phyloP scores from a whole-genome alignment of 2,329 filamentous ascomycete genomes.

The Pyrenophora teres region DNA sequence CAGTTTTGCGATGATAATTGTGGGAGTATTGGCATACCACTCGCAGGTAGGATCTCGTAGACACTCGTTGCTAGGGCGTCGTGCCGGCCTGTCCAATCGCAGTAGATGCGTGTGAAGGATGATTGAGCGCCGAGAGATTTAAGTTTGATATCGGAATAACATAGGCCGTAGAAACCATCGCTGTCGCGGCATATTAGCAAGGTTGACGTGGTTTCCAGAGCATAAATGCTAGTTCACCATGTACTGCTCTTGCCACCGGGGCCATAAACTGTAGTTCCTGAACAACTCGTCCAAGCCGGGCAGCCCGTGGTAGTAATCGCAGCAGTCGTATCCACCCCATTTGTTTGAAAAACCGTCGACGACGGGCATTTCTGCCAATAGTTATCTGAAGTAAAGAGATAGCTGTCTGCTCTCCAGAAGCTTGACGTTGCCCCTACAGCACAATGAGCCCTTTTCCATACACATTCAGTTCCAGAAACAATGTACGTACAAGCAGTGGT shows the following conservation, averaged over 20 bases:
- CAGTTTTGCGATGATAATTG: no score
- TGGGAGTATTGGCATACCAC: neutral
- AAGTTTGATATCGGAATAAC: slow-evolving; percentile 3
- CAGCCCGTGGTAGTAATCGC: neutral
- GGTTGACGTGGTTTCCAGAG: neutral
- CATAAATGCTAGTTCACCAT: neutral
- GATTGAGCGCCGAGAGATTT: neutral
- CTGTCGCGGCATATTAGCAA: neutral
- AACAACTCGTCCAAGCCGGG: slow-evolving; percentile 6
- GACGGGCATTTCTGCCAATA: slow-evolving; percentile 2
- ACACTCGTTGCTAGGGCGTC: neutral
- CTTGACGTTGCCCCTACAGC: neutral
- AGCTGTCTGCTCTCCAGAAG: slow-evolving; percentile 1
- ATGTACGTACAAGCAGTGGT: neutral
- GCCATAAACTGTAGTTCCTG: neutral
- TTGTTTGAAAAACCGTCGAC: neutral
- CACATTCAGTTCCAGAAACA: neutral
- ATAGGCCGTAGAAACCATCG: slow-evolving; percentile 1
- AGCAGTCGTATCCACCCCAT: neutral
- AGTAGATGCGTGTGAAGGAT: slow-evolving; percentile 4
- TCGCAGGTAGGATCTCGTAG: neutral
- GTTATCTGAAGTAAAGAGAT: slow-evolving; percentile 1
- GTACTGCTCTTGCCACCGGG: slow-evolving; percentile 1
- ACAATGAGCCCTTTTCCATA: neutral
- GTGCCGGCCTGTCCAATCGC: slow-evolving; percentile 5